Percentiles rank a stretch among this genome's conserved stretches.
Conservation (phyloP, 1,284 basidiomycete species). For the Pseudozyma sp. region DNA sequence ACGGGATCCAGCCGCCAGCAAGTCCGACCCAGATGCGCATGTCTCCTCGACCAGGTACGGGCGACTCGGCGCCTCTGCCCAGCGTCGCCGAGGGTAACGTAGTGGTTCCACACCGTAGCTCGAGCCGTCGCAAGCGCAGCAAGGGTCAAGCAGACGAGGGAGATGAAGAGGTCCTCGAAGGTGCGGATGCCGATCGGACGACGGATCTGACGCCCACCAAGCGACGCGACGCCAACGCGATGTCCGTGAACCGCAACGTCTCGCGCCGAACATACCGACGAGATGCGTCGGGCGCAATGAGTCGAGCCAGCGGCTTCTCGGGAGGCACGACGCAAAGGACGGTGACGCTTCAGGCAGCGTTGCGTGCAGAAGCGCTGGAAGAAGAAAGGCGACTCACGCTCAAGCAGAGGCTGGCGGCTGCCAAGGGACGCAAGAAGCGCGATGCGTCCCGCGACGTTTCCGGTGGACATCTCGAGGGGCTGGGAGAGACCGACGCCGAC, state of each 20-base stretch:
- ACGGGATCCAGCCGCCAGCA: conserved; percentile 13
- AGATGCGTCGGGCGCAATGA: conserved; percentile 38
- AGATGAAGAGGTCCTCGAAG: neutral
- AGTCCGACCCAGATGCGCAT: conserved; percentile 27
- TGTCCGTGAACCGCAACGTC: conserved; percentile 18
- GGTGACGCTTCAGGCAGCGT: conserved; percentile 53
- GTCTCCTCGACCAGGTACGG: conserved; percentile 27
- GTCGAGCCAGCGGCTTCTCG: conserved; percentile 43
- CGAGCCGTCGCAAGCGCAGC: conserved; percentile 26
- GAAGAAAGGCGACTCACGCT: conserved; percentile 53
- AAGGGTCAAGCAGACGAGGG: neutral
- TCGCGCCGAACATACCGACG: conserved; percentile 32
- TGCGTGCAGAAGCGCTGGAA: conserved; percentile 60
- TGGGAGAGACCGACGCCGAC: conserved; percentile 19
- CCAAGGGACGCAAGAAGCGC: conserved; percentile 28
- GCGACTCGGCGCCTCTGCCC: conserved; percentile 28
- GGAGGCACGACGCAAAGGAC: conserved; percentile 38
- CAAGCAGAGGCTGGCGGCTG: conserved; percentile 36
- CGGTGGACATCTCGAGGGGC: conserved; percentile 13
- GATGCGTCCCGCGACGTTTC: conserved; percentile 28
- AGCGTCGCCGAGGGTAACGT: conserved; percentile 36
- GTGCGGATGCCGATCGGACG: conserved; percentile 3
- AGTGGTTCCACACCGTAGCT: conserved; percentile 33
- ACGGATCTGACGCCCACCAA: conserved; percentile 10
- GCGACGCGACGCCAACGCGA: conserved; percentile 10